Conservation (phyloP, 208 protist species). For the Leishmania mexicana region DNA sequence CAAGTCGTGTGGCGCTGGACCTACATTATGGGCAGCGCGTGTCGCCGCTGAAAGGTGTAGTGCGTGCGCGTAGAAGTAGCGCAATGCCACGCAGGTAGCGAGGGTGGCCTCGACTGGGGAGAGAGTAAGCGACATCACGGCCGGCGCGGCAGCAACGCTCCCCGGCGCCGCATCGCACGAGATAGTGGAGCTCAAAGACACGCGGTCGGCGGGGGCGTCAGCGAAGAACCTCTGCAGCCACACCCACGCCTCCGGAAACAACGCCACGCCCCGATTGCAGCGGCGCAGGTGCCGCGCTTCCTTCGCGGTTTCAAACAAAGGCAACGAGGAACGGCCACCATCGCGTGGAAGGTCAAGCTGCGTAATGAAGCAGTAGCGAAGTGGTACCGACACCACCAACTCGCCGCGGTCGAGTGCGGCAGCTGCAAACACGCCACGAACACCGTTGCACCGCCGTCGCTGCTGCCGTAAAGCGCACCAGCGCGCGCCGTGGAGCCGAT, state of each 20-base stretch:
- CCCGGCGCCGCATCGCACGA: conserved; percentile 18
- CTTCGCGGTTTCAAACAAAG: background rate
- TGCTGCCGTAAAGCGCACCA: conserved; percentile 40
- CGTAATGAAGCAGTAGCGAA: conserved; percentile 64
- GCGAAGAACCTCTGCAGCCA: conserved; percentile 68
- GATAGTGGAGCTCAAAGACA: conserved; percentile 44
- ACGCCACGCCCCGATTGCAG: conserved; percentile 48
- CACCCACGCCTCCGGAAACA: conserved; percentile 63
- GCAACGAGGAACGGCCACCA: background rate
- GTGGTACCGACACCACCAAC: conserved; percentile 57
- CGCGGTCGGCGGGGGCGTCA: conserved; percentile 29
- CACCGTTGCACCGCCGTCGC: conserved; percentile 39
- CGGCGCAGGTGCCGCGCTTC: conserved; percentile 40
- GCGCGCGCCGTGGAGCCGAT: conserved; percentile 28
- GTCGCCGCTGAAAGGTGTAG: conserved; percentile 24
- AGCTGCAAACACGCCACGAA: conserved; percentile 60
- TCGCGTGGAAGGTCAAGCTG: background rate
- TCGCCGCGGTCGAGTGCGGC: conserved; percentile 39
- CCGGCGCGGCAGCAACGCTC: background rate
- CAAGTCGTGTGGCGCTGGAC: conserved; percentile 18
- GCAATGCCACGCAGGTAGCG: conserved; percentile 54
- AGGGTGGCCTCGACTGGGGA: conserved; percentile 77
- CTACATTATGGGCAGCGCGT: conserved; percentile 17
- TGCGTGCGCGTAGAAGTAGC: conserved; percentile 64
- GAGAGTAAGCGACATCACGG: conserved; percentile 52